These are phyloP conservation scores for Globisporangium emineosum DNA, from an alignment of 352 stramenopile species.

Conservation along the genomic window DNA sequence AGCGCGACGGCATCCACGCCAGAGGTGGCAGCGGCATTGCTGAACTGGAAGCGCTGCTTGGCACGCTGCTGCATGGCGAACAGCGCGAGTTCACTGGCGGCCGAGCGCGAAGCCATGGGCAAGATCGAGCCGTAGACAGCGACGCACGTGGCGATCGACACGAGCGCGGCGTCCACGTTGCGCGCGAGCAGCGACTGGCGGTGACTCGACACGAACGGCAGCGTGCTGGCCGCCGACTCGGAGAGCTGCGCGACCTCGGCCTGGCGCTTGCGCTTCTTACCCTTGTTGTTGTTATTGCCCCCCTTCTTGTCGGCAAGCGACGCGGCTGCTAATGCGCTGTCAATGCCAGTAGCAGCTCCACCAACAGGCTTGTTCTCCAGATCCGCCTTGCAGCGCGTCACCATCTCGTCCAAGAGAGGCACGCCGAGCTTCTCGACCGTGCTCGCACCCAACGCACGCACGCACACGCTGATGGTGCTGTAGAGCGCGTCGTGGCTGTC, in stretches of 20 bases:
- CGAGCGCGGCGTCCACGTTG: slow-evolving; percentile 52
- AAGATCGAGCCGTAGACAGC: slow-evolving; percentile 62
- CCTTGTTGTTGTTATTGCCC: slow-evolving; percentile 38
- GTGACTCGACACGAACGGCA: slow-evolving; percentile 56
- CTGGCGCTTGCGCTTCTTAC: slow-evolving; percentile 85
- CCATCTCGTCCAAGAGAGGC: slow-evolving; percentile 57
- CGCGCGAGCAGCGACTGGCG: slow-evolving; percentile 34
- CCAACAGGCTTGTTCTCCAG: slow-evolving; percentile 27
- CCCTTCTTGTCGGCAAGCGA: slow-evolving; percentile 16
- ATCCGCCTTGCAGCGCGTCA: slow-evolving; percentile 49
- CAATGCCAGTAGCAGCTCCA: not conserved
- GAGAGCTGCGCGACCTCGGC: slow-evolving; percentile 49
- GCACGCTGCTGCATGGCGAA: slow-evolving; percentile 37
- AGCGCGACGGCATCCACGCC: slow-evolving; percentile 42
- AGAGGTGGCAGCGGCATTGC: slow-evolving; percentile 3
- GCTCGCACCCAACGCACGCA: slow-evolving; percentile 54
- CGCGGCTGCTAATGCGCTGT: not conserved
- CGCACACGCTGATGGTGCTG: slow-evolving; percentile 43
- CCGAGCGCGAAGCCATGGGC: slow-evolving; percentile 35
- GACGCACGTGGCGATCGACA: slow-evolving; percentile 51
- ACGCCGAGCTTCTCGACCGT: slow-evolving; percentile 71
- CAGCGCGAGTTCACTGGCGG: slow-evolving; percentile 40
- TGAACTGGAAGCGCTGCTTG: slow-evolving; percentile 20
- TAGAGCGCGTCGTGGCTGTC: slow-evolving; percentile 47
- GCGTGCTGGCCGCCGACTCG: slow-evolving; percentile 25